phyloP scores from a whole-genome alignment of 768 basidiomycete genomes.

The Stropharia rugosoannulata region DNA sequence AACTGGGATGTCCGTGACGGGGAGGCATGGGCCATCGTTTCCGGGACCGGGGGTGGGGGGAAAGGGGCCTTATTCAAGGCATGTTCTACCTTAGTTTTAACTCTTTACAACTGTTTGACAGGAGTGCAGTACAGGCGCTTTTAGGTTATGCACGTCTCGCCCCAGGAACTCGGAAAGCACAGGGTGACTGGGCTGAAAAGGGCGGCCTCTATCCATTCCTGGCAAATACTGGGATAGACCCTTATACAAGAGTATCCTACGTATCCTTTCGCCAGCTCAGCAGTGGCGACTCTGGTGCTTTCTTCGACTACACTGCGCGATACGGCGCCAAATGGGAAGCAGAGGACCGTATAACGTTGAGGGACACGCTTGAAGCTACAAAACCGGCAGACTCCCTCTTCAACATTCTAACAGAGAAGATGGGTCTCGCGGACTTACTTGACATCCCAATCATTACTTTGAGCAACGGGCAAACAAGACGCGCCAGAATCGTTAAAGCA shows the following conservation, averaged over 20 bases:
- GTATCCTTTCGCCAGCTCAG: conserved; percentile 68
- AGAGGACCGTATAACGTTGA: conserved; percentile 48
- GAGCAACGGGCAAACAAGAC: conserved; percentile 89
- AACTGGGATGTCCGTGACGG: conserved; percentile 60
- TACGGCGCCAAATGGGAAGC: conserved; percentile 89
- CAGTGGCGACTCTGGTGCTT: conserved; percentile 60
- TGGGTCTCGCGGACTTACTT: conserved; percentile 65
- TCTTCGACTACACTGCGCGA: conserved; percentile 91
- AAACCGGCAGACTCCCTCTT: conserved; percentile 31
- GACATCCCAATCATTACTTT: conserved; percentile 83
- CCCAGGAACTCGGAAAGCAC: conserved; percentile 52
- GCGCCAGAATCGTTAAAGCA: conserved; percentile 81
- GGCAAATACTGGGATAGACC: conserved; percentile 37
- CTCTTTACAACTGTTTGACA: neutral
- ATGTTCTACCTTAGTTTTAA: conserved; percentile 10
- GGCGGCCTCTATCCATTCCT: conserved; percentile 81
- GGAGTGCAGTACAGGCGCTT: conserved; percentile 47
- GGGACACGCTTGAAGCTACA: conserved; percentile 14
- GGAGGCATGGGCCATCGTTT: conserved; percentile 77
- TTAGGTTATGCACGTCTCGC: conserved; percentile 70
- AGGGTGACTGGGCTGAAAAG: conserved; percentile 27
- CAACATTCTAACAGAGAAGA: conserved; percentile 47
- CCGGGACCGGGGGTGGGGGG: conserved; percentile 50
- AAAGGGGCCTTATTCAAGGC: conserved; percentile 70
- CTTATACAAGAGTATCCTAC: conserved; percentile 47